A percentile compares a stretch with the other conserved stretches of the same genome.
These are phyloP conservation scores for Saccharomycopsis babjevae DNA, from an alignment of 805 yeast species.

Conservation along the genomic window DNA sequence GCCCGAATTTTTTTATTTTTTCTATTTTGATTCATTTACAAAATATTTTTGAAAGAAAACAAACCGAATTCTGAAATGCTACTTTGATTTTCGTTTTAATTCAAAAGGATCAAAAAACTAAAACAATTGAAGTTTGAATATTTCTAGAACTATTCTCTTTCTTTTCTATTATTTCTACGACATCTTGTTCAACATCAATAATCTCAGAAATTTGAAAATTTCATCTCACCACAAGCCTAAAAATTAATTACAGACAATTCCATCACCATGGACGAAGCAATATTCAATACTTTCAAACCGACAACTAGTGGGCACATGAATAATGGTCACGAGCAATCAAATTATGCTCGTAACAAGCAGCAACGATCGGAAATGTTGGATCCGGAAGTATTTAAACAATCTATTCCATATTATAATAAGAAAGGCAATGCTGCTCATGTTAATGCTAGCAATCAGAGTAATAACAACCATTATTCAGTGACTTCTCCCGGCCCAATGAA, in stretches of 20 bases:
- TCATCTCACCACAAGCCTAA: not conserved
- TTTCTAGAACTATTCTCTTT: no score
- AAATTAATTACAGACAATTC: not conserved
- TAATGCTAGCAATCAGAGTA: not conserved
- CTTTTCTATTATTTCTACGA: no score
- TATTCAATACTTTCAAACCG: not conserved
- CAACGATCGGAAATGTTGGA: not conserved
- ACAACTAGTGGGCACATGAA: not conserved
- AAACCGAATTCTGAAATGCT: no score
- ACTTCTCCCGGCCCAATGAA: not conserved
- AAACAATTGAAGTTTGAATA: no score
- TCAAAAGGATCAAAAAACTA: no score
- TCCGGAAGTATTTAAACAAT: not conserved
- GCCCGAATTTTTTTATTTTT: no score
- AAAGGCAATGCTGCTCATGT: not conserved
- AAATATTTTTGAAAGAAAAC: no score
- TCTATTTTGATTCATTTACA: no score
- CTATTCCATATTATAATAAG: slow-evolving; percentile 1
- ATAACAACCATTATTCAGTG: not conserved
- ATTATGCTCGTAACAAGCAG: not conserved
- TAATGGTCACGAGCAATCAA: not conserved
- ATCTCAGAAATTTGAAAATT: no score
- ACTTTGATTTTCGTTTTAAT: no score
- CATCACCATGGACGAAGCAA: slow-evolving; percentile 4
- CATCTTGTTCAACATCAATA: no score